These are phyloP conservation scores for Cichorium intybus DNA, from an alignment of 140 eudicot genomes.

Conservation along the genomic window DNA sequence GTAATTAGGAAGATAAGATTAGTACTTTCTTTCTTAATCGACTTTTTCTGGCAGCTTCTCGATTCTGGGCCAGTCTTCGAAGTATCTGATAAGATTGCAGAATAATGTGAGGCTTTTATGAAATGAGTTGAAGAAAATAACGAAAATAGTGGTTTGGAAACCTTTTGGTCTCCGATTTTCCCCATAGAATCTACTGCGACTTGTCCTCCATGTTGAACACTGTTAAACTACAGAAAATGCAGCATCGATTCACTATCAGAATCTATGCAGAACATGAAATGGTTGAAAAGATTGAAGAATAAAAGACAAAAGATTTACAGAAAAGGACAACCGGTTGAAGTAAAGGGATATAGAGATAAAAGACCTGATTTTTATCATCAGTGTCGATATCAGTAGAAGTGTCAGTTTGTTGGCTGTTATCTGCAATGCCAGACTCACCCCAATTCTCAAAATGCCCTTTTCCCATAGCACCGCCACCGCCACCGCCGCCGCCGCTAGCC, in stretches of 20 bases:
- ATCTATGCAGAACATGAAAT: background rate
- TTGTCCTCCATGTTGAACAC: conserved; percentile 53
- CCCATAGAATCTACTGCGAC: conserved; percentile 67
- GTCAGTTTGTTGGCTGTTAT: conserved; percentile 91
- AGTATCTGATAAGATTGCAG: conserved; percentile 40
- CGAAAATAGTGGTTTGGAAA: conserved; percentile 4
- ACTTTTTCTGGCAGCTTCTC: conserved; percentile 98
- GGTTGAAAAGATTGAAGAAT: background rate
- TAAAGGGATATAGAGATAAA: conserved; percentile 1
- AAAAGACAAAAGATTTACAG: conserved; percentile 7
- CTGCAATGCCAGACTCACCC: conserved; percentile 86
- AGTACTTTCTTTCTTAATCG: conserved; percentile 87
- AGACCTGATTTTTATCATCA: conserved; percentile 89
- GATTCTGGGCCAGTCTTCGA: conserved; percentile 95
- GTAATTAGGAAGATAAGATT: background rate
- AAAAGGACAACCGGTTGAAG: conserved; percentile 15
- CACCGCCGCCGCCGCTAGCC: conserved; percentile 27
- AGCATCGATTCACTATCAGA: conserved; percentile 2
- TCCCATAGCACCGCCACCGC: conserved; percentile 55
- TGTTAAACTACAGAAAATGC: conserved; percentile 31
- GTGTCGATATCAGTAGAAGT: conserved; percentile 93
- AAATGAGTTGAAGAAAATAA: background rate
- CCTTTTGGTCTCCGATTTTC: conserved; percentile 82
- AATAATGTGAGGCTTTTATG: background rate
- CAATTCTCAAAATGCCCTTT: conserved; percentile 76